phyloP scores from a whole-genome alignment of 2,329 filamentous ascomycete species.

The Microcyclospora tardicrescens region DNA sequence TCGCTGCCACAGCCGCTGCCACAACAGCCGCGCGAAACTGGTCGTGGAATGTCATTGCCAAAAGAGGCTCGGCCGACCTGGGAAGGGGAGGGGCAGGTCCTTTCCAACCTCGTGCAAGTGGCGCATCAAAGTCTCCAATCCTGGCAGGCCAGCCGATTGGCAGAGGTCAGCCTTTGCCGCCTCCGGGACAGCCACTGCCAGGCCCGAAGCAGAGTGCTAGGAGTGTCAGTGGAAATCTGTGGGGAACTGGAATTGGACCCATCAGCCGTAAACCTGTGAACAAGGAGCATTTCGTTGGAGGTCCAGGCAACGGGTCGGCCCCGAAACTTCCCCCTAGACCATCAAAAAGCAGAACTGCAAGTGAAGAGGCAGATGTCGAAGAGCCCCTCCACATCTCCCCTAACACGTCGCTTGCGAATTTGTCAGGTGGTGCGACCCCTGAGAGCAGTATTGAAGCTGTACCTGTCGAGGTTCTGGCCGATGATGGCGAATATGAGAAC shows the following conservation, averaged over 20 bases:
- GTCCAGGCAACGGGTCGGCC: no score
- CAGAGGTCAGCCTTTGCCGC: constrained; percentile 67
- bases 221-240: no score
- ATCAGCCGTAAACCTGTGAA: no score
- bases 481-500: constrained; percentile 1
- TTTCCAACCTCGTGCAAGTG: constrained; percentile 28
- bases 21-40: constrained; percentile 20
- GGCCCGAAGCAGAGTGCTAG: constrained; percentile 15
- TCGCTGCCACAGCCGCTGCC: constrained; percentile 21
- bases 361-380: constrained; percentile 8
- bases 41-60: constrained; percentile 19
- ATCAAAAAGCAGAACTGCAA: no score
- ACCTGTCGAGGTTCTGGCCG: constrained; percentile 9
- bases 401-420: background rate
- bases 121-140: background rate
- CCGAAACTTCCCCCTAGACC: no score
- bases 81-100: background rate
- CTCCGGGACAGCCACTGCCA: constrained; percentile 67
- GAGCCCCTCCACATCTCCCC: background rate
- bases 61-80: constrained; percentile 32
- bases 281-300: no score
- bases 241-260: no score
- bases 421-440: constrained; percentile 2
- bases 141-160: constrained; percentile 53
- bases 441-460: constrained; percentile 3